Evolutionary conservation across 192 early-diverging fungal genomes (phyloP).

Genomic region (Linnemannia hyalina): DNA sequence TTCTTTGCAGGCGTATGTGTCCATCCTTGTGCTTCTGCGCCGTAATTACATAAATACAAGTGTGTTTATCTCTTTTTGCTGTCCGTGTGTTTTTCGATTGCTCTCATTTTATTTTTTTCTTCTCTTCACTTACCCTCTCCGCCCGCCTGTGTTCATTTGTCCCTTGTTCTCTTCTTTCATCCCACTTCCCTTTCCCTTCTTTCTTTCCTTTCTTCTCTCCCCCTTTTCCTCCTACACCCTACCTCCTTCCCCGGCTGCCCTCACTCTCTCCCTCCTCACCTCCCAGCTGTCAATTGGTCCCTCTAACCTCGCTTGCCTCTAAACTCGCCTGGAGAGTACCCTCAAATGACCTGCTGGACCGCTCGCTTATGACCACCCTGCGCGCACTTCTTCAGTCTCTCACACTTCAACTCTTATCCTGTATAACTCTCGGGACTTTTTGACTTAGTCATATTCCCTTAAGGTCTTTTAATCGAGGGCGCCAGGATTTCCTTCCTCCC

Average conservation of each 20-base stretch:
- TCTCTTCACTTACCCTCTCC: neutral
- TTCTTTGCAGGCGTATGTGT: neutral
- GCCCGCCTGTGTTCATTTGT: too few relatives aligned
- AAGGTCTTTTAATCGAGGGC: neutral
- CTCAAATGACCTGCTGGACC: conserved; percentile 6
- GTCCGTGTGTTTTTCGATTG: conserved; percentile 3
- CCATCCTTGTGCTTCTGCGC: neutral
- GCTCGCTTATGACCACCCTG: neutral
- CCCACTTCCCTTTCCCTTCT: neutral
- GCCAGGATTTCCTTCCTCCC: neutral
- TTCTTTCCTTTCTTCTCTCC: neutral
- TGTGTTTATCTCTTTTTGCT: neutral
- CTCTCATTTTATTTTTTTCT: neutral
- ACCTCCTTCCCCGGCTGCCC: neutral
- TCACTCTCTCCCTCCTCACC: neutral
- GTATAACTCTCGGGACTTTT: conserved; percentile 11
- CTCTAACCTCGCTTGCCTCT: neutral
- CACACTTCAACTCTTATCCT: neutral
- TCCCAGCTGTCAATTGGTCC: neutral
- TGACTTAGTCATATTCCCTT: neutral
- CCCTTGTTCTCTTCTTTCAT: neutral
- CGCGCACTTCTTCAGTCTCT: neutral
- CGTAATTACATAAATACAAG: neutral
- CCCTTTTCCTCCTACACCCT: neutral
- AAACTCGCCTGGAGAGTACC: neutral